Conservation (phyloP, 2,329 filamentous ascomycete species). For the Penicillium sp. region DNA sequence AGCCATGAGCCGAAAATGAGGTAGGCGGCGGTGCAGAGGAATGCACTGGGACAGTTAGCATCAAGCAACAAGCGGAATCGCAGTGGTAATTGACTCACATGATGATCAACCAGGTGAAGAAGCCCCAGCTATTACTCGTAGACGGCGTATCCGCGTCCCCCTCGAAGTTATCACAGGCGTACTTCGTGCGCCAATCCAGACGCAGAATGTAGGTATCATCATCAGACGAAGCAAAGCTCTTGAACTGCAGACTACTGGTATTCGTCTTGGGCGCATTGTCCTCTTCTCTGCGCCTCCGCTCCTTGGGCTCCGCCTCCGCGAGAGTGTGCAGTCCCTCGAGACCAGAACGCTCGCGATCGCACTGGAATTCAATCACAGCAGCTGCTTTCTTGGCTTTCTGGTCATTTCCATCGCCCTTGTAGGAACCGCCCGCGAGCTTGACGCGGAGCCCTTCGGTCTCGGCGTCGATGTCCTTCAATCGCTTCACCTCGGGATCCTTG, state of each 20-base stretch:
- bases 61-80: background rate
- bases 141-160: conserved; percentile 46
- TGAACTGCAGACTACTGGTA: conserved; percentile 69
- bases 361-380: conserved; percentile 83
- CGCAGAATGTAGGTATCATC: conserved; percentile 66
- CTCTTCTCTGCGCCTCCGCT: conserved; percentile 14
- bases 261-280: conserved; percentile 23
- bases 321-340: conserved; percentile 57
- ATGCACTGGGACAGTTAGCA: conserved; percentile 60
- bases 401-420: conserved; percentile 51
- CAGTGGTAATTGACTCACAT: conserved; percentile 63
- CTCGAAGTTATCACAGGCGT: conserved; percentile 71
- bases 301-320: conserved; percentile 18
- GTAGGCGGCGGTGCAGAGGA: conserved; percentile 83
- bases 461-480: conserved; percentile 67
- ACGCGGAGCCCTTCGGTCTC: conserved; percentile 72
- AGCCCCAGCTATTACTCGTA: conserved; percentile 72
- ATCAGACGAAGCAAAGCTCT: conserved; percentile 67
- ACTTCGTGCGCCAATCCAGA: conserved; percentile 83
- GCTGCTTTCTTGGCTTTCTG: conserved; percentile 58
- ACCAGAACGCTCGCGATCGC: conserved; percentile 71
- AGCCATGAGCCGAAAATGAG: conserved; percentile 98
- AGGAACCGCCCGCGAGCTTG: conserved; percentile 63
- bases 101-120: conserved; percentile 96
- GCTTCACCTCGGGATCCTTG: conserved; percentile 63